Conservation (phyloP, 1,284 basidiomycete species). For the Xanthoconium separans region DNA sequence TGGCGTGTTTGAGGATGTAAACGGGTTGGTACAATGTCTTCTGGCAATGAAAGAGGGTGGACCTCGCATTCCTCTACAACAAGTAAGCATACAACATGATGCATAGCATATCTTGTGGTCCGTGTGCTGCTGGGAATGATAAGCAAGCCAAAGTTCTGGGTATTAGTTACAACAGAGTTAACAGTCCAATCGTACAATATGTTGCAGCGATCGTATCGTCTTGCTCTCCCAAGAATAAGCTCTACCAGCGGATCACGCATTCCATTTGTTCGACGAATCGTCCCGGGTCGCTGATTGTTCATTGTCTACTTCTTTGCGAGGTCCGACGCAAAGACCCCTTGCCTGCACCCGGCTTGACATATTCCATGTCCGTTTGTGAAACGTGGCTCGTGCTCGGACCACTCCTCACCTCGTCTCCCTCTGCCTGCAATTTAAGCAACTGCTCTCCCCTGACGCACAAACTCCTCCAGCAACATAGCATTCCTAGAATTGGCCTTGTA, state of each 20-base stretch:
- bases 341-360: conserved; percentile 54
- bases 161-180: too few species aligned
- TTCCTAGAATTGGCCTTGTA: conserved; percentile 93
- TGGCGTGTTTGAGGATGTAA: background rate
- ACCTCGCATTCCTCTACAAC: too few species aligned
- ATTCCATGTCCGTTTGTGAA: conserved; percentile 38
- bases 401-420: conserved; percentile 26
- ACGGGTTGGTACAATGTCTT: too few species aligned
- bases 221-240: too few species aligned
- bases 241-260: conserved; percentile 1
- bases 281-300: conserved; percentile 15
- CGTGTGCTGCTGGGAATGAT: too few species aligned
- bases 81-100: too few species aligned
- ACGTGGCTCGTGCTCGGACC: background rate
- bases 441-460: conserved; percentile 64
- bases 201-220: too few species aligned
- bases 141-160: too few species aligned
- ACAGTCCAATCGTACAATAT: too few species aligned
- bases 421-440: conserved; percentile 49
- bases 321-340: conserved; percentile 19
- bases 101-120: too few species aligned
- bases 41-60: too few species aligned
- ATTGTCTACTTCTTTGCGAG: conserved; percentile 7
- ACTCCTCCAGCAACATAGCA: conserved; percentile 73
- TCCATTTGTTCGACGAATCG: conserved; percentile 30